Percentiles rank a stretch among this genome's conserved stretches.
phyloP scores from a whole-genome alignment of 2,329 filamentous ascomycete species.

The Hypoxylon sp. region DNA sequence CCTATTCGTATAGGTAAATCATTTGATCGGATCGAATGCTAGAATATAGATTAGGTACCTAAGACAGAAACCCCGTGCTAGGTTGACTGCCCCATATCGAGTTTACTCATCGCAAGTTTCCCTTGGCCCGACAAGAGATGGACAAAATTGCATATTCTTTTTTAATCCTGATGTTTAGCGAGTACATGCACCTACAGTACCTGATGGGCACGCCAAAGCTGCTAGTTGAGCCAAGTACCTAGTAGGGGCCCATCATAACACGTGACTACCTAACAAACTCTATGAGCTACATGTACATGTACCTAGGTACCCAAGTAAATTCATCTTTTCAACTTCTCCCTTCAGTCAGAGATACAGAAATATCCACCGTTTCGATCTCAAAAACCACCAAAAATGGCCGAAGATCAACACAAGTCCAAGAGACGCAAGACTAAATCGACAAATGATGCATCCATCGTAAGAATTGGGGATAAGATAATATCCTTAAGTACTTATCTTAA shows the following conservation, averaged over 20 bases:
- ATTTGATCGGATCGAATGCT: neutral
- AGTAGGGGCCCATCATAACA: neutral
- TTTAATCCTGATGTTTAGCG: neutral
- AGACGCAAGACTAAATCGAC: slow-evolving; percentile 54
- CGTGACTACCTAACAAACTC: neutral
- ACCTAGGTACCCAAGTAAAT: neutral
- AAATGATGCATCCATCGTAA: slow-evolving; percentile 56
- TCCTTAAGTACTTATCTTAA: slow-evolving; percentile 64
- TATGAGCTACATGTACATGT: neutral
- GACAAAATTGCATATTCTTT: neutral
- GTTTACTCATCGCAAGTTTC: neutral
- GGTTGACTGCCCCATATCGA: neutral
- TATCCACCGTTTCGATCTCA: slow-evolving; percentile 7
- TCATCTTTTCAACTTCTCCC: neutral
- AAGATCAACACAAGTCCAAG: slow-evolving; percentile 54
- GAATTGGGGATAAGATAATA: slow-evolving; percentile 63
- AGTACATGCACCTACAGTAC: neutral
- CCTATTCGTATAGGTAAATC: neutral
- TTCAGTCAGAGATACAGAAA: slow-evolving; percentile 1
- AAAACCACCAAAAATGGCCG: slow-evolving; percentile 38
- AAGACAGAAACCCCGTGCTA: neutral
- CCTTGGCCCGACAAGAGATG: neutral
- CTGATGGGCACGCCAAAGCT: neutral
- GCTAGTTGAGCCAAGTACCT: too few relatives aligned
- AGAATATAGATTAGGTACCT: too few relatives aligned